Base-by-base conservation (phyloP, 495 filamentous ascomycete species). In the Apiosordaria backusii region DNA sequence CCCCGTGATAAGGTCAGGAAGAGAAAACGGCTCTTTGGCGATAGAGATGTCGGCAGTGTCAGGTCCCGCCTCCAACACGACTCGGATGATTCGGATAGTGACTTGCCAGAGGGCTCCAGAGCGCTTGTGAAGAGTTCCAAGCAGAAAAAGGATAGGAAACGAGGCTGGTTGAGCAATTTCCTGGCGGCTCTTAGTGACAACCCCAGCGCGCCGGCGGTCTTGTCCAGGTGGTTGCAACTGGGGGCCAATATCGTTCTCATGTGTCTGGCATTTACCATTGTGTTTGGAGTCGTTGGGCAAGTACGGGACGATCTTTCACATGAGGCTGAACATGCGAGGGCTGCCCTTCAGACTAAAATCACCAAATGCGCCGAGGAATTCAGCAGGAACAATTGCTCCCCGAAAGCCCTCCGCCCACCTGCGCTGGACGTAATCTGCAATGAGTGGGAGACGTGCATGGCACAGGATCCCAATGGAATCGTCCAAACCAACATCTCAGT, bases 401-500 rank as follows among this genome's bases (percentile, higher is more conserved):
- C 83, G 0, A 67, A 68, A 45, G 78, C 81, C 0, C 80, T 77
- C 26, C 82, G 90, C 19, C 77, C 90, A 1, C 94, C 93, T 0
- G 91, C 91, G 0, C 81, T 98, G 70, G 84, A 92, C 70, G 78
- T 70, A 0, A 76, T 87, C 4, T 99, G 95, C 72, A 82, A 87
- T 35, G 83, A 86, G 52, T 98, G 94, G 95, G 86, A 89, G 64
- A 78, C 78, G 4, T 99, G 95, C 75, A 97, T 97, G 93, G 84
- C 90, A 61, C 83, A 81, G 62, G 76, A 84, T 62, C 72, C 77
- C 1, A 71, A 75, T 27, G 70, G 75, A 23, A 68, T 81, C 60
- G 78, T 78, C 74, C 74, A 74, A 27, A 64, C 80, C n/a, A 75
- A 77, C 26, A 70, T 77, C 40, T 76, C 80, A 21, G 78, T 76